These are phyloP conservation scores for Quercus phellos DNA, from an alignment of 331 rosid genomes.

Conservation along the genomic window DNA sequence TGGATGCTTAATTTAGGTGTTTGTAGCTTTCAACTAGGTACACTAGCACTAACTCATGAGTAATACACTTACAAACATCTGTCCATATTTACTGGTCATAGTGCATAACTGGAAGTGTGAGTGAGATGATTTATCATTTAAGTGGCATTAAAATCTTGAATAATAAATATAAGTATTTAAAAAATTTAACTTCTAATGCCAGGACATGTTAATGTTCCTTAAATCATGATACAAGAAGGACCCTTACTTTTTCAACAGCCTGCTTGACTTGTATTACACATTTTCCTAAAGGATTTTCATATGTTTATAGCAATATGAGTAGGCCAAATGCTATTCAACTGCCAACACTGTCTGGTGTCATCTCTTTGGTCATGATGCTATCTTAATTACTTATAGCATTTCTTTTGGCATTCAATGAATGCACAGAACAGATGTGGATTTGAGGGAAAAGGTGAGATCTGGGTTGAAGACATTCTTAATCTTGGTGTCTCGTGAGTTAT, in stretches of 20 bases:
- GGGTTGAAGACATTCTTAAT: slow-evolving; percentile 90
- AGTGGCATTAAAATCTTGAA: background rate
- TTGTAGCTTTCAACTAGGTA: background rate
- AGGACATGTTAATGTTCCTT: background rate
- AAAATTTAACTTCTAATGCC: background rate
- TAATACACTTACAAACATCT: background rate
- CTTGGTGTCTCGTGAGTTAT: slow-evolving; percentile 89
- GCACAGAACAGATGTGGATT: slow-evolving; percentile 96
- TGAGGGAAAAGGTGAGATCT: slow-evolving; percentile 82
- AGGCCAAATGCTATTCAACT: background rate
- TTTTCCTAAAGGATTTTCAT: background rate
- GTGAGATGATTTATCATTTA: background rate
- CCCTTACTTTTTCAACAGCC: background rate
- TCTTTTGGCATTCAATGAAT: slow-evolving; percentile 22
- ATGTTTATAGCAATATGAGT: background rate
- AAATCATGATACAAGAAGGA: background rate
- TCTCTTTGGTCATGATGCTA: slow-evolving; percentile 4
- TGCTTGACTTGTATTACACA: background rate
- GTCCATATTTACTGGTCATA: background rate
- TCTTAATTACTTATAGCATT: slow-evolving; percentile 9
- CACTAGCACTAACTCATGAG: background rate
- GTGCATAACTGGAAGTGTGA: background rate
- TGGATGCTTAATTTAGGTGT: background rate
- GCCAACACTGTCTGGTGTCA: slow-evolving; percentile 11
- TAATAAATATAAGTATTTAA: background rate